Conservation (phyloP, 2,329 filamentous ascomycete species). For the Nemania sp. region DNA sequence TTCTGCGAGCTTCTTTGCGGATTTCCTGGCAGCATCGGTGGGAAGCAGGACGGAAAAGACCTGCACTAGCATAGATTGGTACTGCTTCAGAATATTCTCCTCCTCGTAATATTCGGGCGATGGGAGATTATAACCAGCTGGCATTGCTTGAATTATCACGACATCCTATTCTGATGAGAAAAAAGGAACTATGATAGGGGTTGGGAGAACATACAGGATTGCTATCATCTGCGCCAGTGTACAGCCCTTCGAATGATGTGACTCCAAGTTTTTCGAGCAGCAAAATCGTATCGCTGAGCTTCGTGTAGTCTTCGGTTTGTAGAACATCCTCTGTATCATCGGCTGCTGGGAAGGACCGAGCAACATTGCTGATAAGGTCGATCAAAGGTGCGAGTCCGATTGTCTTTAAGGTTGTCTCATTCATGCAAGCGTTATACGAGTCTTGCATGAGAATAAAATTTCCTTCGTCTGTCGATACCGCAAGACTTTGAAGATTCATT, state of each 20-base stretch:
- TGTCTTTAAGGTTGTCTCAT: conserved; percentile 61
- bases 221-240: conserved; percentile 49
- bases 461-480: conserved; percentile 55
- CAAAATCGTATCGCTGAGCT: conserved; percentile 51
- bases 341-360: conserved; percentile 48
- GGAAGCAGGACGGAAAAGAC: conserved; percentile 44
- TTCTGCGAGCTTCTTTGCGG: conserved; percentile 40
- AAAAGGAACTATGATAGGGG: neutral
- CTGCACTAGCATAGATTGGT: conserved; percentile 50
- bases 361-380: conserved; percentile 58
- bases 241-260: conserved; percentile 43
- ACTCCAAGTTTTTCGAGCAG: conserved; percentile 53
- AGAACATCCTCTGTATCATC: conserved; percentile 36
- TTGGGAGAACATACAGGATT: conserved; percentile 42
- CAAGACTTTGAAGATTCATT: conserved; percentile 41
- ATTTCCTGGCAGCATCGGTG: conserved; percentile 28
- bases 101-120: conserved; percentile 66
- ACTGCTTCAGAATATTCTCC: conserved; percentile 55
- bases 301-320: conserved; percentile 35
- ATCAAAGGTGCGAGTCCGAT: conserved; percentile 61
- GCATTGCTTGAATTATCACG: conserved; percentile 46
- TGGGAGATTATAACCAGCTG: conserved; percentile 60
- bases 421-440: conserved; percentile 68
- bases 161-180: conserved; percentile 32
- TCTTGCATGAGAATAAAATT: conserved; percentile 70